These are phyloP conservation scores for Vigna radiata DNA, from an alignment of 306 rosid genomes.

Conservation along the genomic window DNA sequence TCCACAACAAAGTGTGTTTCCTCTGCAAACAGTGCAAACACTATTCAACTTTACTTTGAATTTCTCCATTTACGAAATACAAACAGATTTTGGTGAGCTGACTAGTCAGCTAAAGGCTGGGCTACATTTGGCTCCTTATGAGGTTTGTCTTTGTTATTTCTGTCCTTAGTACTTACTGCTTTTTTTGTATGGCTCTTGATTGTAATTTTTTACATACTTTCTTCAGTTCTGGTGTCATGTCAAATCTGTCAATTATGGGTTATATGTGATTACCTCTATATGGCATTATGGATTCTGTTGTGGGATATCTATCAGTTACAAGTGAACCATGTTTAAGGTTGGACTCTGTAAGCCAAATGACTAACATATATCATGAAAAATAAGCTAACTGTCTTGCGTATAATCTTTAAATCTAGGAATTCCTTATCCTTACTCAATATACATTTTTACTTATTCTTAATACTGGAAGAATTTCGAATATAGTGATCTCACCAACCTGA, in stretches of 20 bases:
- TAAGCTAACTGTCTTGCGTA: neutral
- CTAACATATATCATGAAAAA: slow-evolving; percentile 18
- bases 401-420: neutral
- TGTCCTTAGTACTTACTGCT: neutral
- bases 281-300: slow-evolving; percentile 8
- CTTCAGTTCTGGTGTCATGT: slow-evolving; percentile 4
- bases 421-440: neutral
- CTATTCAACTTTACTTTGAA: slow-evolving; percentile 73
- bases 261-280: neutral
- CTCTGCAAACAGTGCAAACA: slow-evolving; percentile 66
- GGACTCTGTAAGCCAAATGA: neutral
- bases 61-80: slow-evolving; percentile 71
- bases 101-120: slow-evolving; percentile 70
- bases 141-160: slow-evolving; percentile 57
- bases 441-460: neutral
- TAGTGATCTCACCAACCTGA: slow-evolving; percentile 21
- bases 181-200: neutral
- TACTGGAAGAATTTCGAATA: slow-evolving; percentile 10
- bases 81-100: slow-evolving; percentile 61
- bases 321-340: slow-evolving; percentile 18
- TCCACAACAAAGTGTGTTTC: slow-evolving; percentile 70
- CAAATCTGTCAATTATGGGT: slow-evolving; percentile 6
- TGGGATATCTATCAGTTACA: neutral
- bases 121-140: slow-evolving; percentile 65
- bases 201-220: neutral